Conservation (phyloP, 2,329 filamentous ascomycete genomes). For the Aspergillus japonicus region DNA sequence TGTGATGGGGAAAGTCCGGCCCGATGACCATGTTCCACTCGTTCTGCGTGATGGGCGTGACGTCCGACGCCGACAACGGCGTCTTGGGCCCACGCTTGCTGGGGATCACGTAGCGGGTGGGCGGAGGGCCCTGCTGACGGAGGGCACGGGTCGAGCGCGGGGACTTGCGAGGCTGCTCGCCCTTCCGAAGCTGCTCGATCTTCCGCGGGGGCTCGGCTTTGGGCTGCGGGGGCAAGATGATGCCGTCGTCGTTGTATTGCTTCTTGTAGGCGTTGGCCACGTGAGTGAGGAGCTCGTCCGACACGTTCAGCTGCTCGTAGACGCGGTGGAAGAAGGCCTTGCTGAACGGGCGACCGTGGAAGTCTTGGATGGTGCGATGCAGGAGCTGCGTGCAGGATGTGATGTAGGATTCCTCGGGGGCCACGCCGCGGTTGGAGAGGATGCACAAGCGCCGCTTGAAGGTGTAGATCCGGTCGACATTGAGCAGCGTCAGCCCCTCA, state of each 20-base stretch:
- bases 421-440: slow-evolving; percentile 32
- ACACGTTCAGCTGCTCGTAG: slow-evolving; percentile 43
- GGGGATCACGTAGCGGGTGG: slow-evolving; percentile 8
- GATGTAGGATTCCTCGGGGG: slow-evolving; percentile 36
- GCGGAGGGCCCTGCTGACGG: slow-evolving; percentile 19
- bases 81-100: slow-evolving; percentile 38
- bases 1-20: slow-evolving; percentile 28
- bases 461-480: slow-evolving; percentile 47
- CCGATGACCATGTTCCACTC: slow-evolving; percentile 44
- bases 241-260: slow-evolving; percentile 39
- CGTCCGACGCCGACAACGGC: slow-evolving; percentile 43
- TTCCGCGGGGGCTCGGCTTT: slow-evolving; percentile 6
- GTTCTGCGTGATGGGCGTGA: slow-evolving; percentile 43
- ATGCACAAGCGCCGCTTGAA: slow-evolving; percentile 45
- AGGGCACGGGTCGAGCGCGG: slow-evolving; percentile 26
- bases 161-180: slow-evolving; percentile 15
- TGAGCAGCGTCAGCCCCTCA: slow-evolving; percentile 45
- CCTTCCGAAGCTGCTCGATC: background rate
- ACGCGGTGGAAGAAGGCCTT: slow-evolving; percentile 45
- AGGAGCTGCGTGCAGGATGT: slow-evolving; percentile 42
- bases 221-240: slow-evolving; percentile 31
- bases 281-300: slow-evolving; percentile 37
- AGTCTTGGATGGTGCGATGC: slow-evolving; percentile 41
- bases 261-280: slow-evolving; percentile 37
- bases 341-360: slow-evolving; percentile 43